Evolutionary conservation across 305 asterid genomes (phyloP), one percentile per base, ranked within the genome.

Genomic region (Fraxinus angustifolia): DNA sequence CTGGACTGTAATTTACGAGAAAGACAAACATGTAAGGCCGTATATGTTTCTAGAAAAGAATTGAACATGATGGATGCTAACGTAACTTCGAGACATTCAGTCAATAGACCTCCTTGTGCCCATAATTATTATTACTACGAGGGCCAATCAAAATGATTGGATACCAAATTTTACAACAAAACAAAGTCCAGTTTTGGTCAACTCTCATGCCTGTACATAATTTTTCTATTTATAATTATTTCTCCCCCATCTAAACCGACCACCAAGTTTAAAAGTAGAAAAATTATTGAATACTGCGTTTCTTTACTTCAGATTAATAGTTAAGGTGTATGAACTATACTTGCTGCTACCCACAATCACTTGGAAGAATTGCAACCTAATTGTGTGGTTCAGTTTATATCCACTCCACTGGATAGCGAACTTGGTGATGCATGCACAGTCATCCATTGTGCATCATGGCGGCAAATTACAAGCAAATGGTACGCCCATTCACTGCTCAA

Each of bases 401-500:
- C 70, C 35, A 40, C 42, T 50, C 73, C 83, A 30, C 35, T 80
- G 23, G 80, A 73, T 81, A 74, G 80, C 23, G 72, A 35, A 48
- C 28, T 76, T n/a, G 50, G 40, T 40, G 81, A 78, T 36, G 81
- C 80, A 56, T 68, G 73, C 85, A 81, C 79, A 28, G 19, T 71
- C 42, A 33, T 75, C 56, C 35, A 73, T 73, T 73, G 83, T 68
- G 70, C 65, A 50, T 74, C 35, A 31, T 31, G 86, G 72, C 79
- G 35, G 73, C 81, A 81, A 83, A 84, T 77, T 72, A 33, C 23
- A 42, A 53, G 78, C 76, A 53, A 72, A 81, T 62, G 78, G 84
- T 68, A 50, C 16, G 21, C 79, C 78, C 65, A 81, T 77, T 92
- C 88, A 92, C 78, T 88, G 92, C 84, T 87, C 87, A 76, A 96